A percentile compares a stretch with the other conserved stretches of the same genome.
Evolutionary conservation across 1,284 basidiomycete genomes (phyloP).

Genomic region (Polyporus tsugae): DNA sequence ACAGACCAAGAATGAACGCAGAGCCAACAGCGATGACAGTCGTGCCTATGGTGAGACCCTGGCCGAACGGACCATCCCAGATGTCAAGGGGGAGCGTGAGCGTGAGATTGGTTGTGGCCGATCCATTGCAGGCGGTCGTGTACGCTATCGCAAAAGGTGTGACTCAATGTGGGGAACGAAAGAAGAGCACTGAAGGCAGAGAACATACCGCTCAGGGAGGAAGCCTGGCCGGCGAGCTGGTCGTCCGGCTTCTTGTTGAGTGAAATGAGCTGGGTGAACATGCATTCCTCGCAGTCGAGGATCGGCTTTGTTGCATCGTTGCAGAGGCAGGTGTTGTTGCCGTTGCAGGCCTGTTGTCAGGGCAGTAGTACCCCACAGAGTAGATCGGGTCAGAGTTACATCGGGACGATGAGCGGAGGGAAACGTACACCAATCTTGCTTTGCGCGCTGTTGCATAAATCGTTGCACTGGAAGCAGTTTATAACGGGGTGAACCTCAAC

Average conservation of each 20-base stretch:
- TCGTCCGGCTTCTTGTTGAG: constrained; percentile 58
- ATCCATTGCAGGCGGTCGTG: constrained; percentile 53
- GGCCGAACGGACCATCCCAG: constrained; percentile 70
- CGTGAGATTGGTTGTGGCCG: constrained; percentile 46
- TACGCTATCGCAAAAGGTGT: constrained; percentile 50
- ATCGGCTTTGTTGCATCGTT: constrained; percentile 49
- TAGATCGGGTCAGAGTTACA: neutral
- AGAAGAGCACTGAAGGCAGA: neutral
- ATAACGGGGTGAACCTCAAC: neutral
- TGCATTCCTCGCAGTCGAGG: constrained; percentile 67
- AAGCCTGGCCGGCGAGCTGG: constrained; percentile 61
- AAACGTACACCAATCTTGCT: neutral
- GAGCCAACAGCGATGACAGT: constrained; percentile 56
- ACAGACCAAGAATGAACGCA: constrained; percentile 55
- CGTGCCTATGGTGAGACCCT: constrained; percentile 49
- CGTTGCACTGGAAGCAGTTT: constrained; percentile 35
- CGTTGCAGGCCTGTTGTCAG: constrained; percentile 37
- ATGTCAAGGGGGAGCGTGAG: constrained; percentile 53
- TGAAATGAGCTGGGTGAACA: constrained; percentile 61
- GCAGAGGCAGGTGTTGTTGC: constrained; percentile 62
- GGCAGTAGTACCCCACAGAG: neutral
- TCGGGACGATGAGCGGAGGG: neutral
- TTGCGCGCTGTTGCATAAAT: constrained; percentile 4
- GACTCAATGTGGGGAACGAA: neutral
- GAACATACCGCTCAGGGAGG: constrained; percentile 57